A percentile compares a stretch with the other conserved stretches of the same genome.
Conservation (phyloP, 345 rosid genomes). For the Dovyalis caffra region DNA sequence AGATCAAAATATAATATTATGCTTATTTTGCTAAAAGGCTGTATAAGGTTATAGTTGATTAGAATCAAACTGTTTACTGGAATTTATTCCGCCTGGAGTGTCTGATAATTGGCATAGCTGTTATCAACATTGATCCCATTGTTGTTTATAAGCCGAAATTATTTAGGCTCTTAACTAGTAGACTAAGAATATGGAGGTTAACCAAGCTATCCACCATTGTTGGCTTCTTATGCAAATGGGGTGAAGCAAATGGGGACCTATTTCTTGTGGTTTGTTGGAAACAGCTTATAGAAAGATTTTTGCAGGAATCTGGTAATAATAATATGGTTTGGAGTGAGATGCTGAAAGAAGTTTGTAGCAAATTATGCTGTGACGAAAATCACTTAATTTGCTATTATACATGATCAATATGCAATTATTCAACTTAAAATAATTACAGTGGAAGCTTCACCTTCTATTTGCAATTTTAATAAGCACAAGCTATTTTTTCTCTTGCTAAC, state of each 20-base stretch:
- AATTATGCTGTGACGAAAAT: not conserved
- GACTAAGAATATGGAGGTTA: not conserved
- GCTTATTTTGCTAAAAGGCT: not conserved
- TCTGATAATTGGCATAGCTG: not conserved
- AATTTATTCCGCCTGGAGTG: not conserved
- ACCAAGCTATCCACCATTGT: not conserved
- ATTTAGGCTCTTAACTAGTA: not conserved
- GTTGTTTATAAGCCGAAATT: not conserved
- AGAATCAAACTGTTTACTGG: not conserved
- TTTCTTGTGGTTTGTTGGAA: not conserved
- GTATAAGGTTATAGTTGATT: not conserved
- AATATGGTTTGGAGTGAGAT: not conserved
- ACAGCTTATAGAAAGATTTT: not conserved
- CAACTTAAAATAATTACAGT: not conserved
- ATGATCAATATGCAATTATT: not conserved
- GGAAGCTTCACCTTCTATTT: conserved; percentile 7
- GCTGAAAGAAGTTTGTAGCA: not conserved
- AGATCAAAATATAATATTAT: not conserved
- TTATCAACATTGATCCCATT: not conserved
- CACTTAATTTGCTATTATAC: not conserved
- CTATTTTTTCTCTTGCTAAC: not conserved
- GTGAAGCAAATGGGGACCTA: not conserved
- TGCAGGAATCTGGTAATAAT: not conserved
- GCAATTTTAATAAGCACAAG: not conserved
- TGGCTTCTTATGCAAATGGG: not conserved